Conservation (phyloP, 2,329 filamentous ascomycete genomes). For the Neoscytalidium dimidiatum region DNA sequence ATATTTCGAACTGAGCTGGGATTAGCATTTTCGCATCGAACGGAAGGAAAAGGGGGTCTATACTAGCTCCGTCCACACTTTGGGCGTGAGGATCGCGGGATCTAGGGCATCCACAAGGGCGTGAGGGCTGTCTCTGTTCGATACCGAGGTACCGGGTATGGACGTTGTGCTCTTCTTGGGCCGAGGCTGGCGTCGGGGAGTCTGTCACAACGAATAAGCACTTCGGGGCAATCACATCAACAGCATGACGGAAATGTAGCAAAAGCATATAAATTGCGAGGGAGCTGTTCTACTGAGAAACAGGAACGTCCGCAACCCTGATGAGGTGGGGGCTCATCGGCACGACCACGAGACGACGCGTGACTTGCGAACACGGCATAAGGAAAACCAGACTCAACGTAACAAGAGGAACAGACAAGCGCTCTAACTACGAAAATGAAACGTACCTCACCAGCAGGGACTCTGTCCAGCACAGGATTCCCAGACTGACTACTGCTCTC, state of each 20-base stretch:
- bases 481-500: conserved; percentile 24
- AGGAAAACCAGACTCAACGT: not conserved
- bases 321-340: not conserved
- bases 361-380: not conserved
- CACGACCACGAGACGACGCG: not conserved
- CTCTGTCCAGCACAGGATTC: conserved; percentile 6
- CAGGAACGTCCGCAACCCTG: conserved; percentile 8
- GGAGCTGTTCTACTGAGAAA: conserved; percentile 15
- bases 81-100: conserved; percentile 61
- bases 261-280: conserved; percentile 17
- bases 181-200: conserved; percentile 21
- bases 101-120: conserved; percentile 61
- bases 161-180: conserved; percentile 43
- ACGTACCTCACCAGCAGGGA: conserved; percentile 18
- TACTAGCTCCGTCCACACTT: conserved; percentile 65
- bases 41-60: not conserved
- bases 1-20: conserved; percentile 58
- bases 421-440: conserved; percentile 12
- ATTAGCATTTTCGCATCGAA: conserved; percentile 25
- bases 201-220: conserved; percentile 18
- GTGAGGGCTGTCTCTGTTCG: conserved; percentile 47
- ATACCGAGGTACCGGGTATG: conserved; percentile 37
- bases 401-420: not conserved
- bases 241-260: conserved; percentile 9
- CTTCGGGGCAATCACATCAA: conserved; percentile 10